Percentiles rank a stretch among this genome's conserved stretches.
Evolutionary conservation across 768 basidiomycete species (phyloP).

Genomic region (Tulasnella sp.): DNA sequence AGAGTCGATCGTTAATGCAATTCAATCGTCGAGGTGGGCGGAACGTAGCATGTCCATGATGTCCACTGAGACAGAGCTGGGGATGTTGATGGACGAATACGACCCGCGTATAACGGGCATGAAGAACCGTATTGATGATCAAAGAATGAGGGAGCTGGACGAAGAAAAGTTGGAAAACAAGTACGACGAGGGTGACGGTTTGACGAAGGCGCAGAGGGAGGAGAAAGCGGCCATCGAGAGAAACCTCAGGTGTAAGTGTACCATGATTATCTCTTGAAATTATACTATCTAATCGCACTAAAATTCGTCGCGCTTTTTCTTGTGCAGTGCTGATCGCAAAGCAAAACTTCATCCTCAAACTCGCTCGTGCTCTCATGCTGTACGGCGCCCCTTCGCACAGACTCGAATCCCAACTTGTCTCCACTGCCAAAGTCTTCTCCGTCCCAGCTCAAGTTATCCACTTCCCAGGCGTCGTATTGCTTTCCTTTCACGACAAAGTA

Average conservation of each 20-base stretch:
- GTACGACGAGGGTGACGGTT: conserved; percentile 51
- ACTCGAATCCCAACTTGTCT: conserved; percentile 83
- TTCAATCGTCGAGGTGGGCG: neutral
- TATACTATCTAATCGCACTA: conserved; percentile 40
- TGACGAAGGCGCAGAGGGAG: neutral
- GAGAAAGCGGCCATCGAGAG: conserved; percentile 54
- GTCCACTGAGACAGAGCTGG: conserved; percentile 39
- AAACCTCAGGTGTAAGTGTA: conserved; percentile 35
- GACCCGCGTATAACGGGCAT: conserved; percentile 62
- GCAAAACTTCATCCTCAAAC: conserved; percentile 77
- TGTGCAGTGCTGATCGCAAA: conserved; percentile 64
- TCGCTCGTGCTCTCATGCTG: conserved; percentile 81
- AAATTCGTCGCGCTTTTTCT: neutral
- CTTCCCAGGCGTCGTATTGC: conserved; percentile 51
- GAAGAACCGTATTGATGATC: neutral
- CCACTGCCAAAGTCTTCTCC: conserved; percentile 81
- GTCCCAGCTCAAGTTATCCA: conserved; percentile 88
- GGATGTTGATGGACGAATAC: conserved; percentile 49
- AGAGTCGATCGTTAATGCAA: neutral
- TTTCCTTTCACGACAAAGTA: conserved; percentile 71
- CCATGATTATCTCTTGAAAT: conserved; percentile 51
- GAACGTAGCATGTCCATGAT: neutral
- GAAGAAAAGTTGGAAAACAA: conserved; percentile 28
- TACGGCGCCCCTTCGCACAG: conserved; percentile 94
- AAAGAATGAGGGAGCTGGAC: neutral